phyloP scores from a whole-genome alignment of 2,329 filamentous ascomycete genomes.

The Ascochyta fabae region DNA sequence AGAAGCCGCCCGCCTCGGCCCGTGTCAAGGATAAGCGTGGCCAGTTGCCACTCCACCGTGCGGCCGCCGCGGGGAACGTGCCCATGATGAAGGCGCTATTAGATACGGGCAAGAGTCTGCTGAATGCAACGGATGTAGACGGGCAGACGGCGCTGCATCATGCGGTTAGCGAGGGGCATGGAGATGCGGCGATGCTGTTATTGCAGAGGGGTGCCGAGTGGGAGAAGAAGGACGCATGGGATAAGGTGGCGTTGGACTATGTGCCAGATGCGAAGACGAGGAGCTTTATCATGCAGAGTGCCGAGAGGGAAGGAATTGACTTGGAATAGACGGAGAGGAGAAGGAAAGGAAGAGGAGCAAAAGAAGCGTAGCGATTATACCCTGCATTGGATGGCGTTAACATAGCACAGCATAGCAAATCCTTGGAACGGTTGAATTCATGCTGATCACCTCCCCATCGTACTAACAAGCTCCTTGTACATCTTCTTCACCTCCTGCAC shows the following conservation, averaged over 20 bases:
- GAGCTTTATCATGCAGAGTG: conserved; percentile 76
- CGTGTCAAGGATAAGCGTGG: conserved; percentile 83
- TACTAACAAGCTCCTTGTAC: conserved; percentile 90
- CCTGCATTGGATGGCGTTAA: conserved; percentile 14
- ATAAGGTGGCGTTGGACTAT: conserved; percentile 75
- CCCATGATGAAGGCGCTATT: conserved; percentile 85
- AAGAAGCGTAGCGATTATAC: conserved; percentile 4
- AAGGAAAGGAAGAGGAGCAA: background rate
- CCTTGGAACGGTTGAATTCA: background rate
- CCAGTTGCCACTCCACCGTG: conserved; percentile 90
- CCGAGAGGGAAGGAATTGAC: conserved; percentile 85
- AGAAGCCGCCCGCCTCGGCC: conserved; percentile 71
- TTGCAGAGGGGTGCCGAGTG: conserved; percentile 85
- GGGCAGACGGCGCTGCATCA: conserved; percentile 93
- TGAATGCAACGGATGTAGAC: conserved; percentile 82
- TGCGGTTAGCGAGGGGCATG: conserved; percentile 74
- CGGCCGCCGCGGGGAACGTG: conserved; percentile 86
- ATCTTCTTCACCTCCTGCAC: conserved; percentile 94
- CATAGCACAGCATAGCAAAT: background rate
- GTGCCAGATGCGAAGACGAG: conserved; percentile 86
- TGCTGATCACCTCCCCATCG: conserved; percentile 56
- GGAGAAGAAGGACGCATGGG: conserved; percentile 76
- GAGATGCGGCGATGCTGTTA: conserved; percentile 82
- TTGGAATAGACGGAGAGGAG: conserved; percentile 41
- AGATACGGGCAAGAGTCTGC: conserved; percentile 76